A percentile compares a stretch with the other conserved stretches of the same genome.
Evolutionary conservation across 352 stramenopile species (phyloP).

Genomic region (Globisporangium cylindrosporum): DNA sequence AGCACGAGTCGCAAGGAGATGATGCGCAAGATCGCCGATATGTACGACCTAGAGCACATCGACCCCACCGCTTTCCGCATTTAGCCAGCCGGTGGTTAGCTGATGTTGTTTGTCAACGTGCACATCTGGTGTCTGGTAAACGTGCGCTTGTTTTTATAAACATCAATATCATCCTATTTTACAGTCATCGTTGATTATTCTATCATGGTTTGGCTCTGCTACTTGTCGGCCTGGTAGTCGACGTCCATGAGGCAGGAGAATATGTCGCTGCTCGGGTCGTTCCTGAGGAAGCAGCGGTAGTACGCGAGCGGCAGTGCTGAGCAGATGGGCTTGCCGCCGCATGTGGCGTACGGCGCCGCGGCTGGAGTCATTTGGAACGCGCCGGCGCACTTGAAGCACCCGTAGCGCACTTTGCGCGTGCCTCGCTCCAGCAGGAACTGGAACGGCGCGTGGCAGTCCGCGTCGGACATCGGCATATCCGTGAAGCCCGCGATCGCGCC

Average conservation of each 20-base stretch:
- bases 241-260: conserved; percentile 15
- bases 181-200: background rate
- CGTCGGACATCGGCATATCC: background rate
- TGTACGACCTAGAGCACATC: conserved; percentile 78
- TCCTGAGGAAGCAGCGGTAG: conserved; percentile 13
- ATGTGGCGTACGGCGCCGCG: conserved; percentile 5
- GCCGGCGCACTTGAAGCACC: conserved; percentile 10
- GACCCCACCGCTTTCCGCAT: conserved; percentile 68
- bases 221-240: background rate
- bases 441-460: conserved; percentile 10
- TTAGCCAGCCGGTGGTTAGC: conserved; percentile 24
- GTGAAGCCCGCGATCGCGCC: conserved; percentile 10
- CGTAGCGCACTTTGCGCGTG: conserved; percentile 10
- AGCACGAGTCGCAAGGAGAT: conserved; percentile 81
- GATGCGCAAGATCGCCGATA: conserved; percentile 74
- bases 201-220: background rate
- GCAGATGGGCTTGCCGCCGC: conserved; percentile 6
- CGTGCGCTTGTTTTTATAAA: background rate
- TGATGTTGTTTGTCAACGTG: background rate
- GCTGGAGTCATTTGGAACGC: background rate
- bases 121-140: background rate
- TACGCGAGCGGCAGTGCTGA: conserved; percentile 10
- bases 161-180: background rate
- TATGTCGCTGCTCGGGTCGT: conserved; percentile 10
- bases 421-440: conserved; percentile 10